Conservation (phyloP, 208 protist species). For the Leptomonas pyrrhocoris region DNA sequence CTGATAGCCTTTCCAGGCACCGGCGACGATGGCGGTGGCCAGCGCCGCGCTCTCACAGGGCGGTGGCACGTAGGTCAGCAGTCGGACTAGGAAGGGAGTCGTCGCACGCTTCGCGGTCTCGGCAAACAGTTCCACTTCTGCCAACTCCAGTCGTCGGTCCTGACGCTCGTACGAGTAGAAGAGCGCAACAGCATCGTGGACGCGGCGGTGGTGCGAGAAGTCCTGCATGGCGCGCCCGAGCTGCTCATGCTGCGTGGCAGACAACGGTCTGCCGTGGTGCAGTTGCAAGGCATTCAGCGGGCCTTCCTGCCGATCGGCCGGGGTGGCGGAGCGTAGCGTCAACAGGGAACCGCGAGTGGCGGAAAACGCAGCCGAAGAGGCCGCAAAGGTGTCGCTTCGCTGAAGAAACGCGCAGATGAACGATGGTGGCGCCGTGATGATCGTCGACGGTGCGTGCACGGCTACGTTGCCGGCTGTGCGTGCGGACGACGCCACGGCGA, state of each 20-base stretch:
- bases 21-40: constrained; percentile 29
- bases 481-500: constrained; percentile 13
- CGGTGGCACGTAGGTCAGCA: constrained; percentile 37
- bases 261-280: constrained; percentile 32
- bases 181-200: constrained; percentile 39
- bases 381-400: not conserved
- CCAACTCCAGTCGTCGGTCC: constrained; percentile 28
- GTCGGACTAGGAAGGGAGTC: constrained; percentile 35
- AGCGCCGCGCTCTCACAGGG: constrained; percentile 34
- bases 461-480: no score
- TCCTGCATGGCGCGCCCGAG: constrained; percentile 35
- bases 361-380: not conserved
- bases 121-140: constrained; percentile 57
- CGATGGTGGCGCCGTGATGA: no score
- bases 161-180: constrained; percentile 47
- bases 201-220: constrained; percentile 27
- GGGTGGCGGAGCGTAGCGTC: not conserved
- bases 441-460: no score
- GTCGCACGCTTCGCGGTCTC: constrained; percentile 44
- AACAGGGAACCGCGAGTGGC: not conserved
- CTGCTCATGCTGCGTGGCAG: constrained; percentile 36
- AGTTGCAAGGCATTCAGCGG: constrained; percentile 15
- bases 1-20: constrained; percentile 28
- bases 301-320: not conserved
- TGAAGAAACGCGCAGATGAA: not conserved